Evolutionary conservation across 176 grass and related monocot genomes (phyloP).

Genomic region (Areca catechu): DNA sequence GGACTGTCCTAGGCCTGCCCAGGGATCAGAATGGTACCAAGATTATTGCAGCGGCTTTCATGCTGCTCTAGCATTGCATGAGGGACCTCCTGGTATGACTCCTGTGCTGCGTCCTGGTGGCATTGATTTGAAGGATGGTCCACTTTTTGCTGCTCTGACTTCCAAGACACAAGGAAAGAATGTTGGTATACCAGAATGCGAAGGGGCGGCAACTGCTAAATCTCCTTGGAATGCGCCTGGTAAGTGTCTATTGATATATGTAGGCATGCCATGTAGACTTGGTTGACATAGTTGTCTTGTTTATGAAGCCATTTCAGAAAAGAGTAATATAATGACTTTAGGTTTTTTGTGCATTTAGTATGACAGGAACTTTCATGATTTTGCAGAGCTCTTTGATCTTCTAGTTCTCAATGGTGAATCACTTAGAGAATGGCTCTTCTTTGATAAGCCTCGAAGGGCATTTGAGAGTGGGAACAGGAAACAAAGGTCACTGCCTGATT

Average conservation of each 20-base stretch:
- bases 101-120: constrained; percentile 19
- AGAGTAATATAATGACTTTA: too few species aligned
- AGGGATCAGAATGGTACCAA: constrained; percentile 20
- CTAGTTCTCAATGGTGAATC: constrained; percentile 17
- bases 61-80: constrained; percentile 20
- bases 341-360: too few species aligned
- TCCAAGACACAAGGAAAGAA: constrained; percentile 12
- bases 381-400: constrained; percentile 23
- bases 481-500: constrained; percentile 25
- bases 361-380: neutral
- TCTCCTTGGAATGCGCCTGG: constrained; percentile 21
- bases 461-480: constrained; percentile 23
- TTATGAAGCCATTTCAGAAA: too few species aligned
- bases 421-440: constrained; percentile 19
- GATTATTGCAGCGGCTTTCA: constrained; percentile 22
- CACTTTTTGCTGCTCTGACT: constrained; percentile 18
- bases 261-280: neutral
- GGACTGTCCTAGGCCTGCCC: constrained; percentile 23
- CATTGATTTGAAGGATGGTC: constrained; percentile 21
- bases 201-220: constrained; percentile 18
- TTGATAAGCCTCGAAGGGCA: constrained; percentile 24
- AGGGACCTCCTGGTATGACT: constrained; percentile 21
- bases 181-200: constrained; percentile 23
- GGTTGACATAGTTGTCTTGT: too few species aligned
- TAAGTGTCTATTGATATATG: neutral